Percentiles rank a stretch among this genome's conserved stretches.
These are phyloP conservation scores for Crepidotus variabilis DNA, from an alignment of 768 basidiomycete species.

Conservation along the genomic window DNA sequence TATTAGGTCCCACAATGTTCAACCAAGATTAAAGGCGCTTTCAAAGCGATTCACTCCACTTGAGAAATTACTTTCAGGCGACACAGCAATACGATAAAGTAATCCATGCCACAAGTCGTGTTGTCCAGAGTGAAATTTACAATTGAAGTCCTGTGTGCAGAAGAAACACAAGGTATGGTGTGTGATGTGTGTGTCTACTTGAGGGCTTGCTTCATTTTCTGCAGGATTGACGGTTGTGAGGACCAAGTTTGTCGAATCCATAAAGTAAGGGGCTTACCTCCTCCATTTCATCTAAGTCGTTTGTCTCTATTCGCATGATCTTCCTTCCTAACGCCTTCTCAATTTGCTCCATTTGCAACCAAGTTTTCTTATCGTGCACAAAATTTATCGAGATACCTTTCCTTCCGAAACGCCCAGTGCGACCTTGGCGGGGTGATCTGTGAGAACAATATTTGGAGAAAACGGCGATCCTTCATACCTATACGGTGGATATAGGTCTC, in stretches of 20 bases:
- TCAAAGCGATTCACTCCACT: too few species aligned
- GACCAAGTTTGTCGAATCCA: neutral
- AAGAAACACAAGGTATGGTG: neutral
- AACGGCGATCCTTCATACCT: constrained; percentile 45
- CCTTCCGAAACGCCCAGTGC: constrained; percentile 96
- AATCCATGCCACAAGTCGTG: too few species aligned
- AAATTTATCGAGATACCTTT: constrained; percentile 98
- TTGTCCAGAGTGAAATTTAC: neutral
- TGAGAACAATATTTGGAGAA: neutral
- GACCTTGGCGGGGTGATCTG: constrained; percentile 50
- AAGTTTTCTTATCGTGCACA: constrained; percentile 86
- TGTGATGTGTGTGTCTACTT: constrained; percentile 37
- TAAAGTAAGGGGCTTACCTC: constrained; percentile 48
- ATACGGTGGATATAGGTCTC: constrained; percentile 99
- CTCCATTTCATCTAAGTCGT: constrained; percentile 93
- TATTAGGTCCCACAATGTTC: neutral
- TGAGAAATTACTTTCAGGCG: too few species aligned
- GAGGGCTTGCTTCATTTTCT: constrained; percentile 83
- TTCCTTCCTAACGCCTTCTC: constrained; percentile 72
- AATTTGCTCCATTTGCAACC: constrained; percentile 87
- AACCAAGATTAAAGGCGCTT: neutral
- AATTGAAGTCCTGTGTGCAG: neutral
- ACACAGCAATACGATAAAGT: too few species aligned
- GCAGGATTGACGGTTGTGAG: neutral
- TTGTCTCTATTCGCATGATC: constrained; percentile 85